A percentile compares a stretch with the other conserved stretches of the same genome.
phyloP scores from a whole-genome alignment of 2,329 filamentous ascomycete genomes.

The Sporothrix dimorphospora region DNA sequence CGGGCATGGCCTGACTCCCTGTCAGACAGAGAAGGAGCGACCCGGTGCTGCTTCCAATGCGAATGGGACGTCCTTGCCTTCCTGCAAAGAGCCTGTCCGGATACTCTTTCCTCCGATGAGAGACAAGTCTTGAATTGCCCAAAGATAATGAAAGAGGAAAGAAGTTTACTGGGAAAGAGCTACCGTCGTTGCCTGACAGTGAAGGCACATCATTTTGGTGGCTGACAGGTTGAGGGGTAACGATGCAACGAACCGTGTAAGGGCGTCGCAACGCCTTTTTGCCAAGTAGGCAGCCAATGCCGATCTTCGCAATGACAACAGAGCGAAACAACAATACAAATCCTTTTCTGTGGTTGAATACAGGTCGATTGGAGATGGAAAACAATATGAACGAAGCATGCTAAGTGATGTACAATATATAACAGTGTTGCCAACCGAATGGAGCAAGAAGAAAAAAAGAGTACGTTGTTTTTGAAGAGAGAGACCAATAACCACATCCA shows the following conservation, averaged over 20 bases:
- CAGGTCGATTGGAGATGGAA: neutral
- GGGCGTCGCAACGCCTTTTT: neutral
- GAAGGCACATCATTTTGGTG: neutral
- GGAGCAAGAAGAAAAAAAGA: neutral
- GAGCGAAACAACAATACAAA: neutral
- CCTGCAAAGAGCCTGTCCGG: neutral
- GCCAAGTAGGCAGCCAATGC: neutral
- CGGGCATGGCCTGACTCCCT: too few relatives aligned
- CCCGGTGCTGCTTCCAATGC: neutral
- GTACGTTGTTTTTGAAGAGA: neutral
- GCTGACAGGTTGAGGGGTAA: neutral
- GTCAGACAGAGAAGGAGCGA: neutral
- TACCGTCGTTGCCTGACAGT: neutral
- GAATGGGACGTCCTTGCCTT: neutral
- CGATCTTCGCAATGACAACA: neutral
- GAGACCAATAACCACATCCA: neutral
- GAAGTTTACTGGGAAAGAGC: neutral
- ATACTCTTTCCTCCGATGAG: neutral
- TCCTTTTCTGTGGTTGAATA: too few relatives aligned
- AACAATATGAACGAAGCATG: neutral
- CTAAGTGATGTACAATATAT: neutral
- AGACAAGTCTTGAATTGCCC: neutral
- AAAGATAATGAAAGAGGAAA: neutral
- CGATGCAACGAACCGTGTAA: conserved; percentile 1
- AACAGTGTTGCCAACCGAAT: neutral